Evolutionary conservation across 139 green algal genomes (phyloP).

Genomic region (Yamagishiella unicocca): DNA sequence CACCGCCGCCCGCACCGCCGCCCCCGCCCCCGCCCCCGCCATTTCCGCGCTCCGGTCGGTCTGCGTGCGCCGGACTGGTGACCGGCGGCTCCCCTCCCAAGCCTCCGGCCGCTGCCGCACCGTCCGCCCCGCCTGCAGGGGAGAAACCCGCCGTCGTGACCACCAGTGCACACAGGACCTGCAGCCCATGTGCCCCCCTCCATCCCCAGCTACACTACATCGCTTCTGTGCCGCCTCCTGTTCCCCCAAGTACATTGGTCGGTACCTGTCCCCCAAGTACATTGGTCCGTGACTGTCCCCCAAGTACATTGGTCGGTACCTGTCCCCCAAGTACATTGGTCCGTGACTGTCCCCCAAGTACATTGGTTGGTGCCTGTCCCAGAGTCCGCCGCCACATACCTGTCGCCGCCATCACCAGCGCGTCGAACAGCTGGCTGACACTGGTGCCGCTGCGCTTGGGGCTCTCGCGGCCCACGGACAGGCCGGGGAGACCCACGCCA

Average conservation of each 20-base stretch:
- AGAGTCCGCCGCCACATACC: conserved; percentile 60
- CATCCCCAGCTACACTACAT: too few species aligned
- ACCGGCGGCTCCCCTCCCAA: conserved; percentile 68
- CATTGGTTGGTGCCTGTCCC: too few species aligned
- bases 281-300: too few species aligned
- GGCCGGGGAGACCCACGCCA: neutral
- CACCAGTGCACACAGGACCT: too few species aligned
- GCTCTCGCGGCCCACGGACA: conserved; percentile 43
- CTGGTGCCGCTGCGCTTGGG: conserved; percentile 56
- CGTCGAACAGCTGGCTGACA: conserved; percentile 83
- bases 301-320: too few species aligned
- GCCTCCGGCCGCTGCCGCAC: conserved; percentile 36
- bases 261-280: too few species aligned
- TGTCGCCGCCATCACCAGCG: conserved; percentile 85
- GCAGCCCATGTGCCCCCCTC: too few species aligned
- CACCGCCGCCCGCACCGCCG: neutral
- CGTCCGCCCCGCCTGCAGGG: conserved; percentile 41
- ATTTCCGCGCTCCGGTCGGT: conserved; percentile 2
- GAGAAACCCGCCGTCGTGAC: too few species aligned
- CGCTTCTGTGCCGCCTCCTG: too few species aligned
- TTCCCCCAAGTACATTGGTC: too few species aligned
- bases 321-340: too few species aligned
- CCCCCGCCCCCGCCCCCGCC: neutral
- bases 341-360: too few species aligned
- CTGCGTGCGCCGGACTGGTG: conserved; percentile 53